Percentiles rank a stretch among this genome's conserved stretches.
Evolutionary conservation across 2,329 filamentous ascomycete species (phyloP).

Genomic region (Lachnellula arida): DNA sequence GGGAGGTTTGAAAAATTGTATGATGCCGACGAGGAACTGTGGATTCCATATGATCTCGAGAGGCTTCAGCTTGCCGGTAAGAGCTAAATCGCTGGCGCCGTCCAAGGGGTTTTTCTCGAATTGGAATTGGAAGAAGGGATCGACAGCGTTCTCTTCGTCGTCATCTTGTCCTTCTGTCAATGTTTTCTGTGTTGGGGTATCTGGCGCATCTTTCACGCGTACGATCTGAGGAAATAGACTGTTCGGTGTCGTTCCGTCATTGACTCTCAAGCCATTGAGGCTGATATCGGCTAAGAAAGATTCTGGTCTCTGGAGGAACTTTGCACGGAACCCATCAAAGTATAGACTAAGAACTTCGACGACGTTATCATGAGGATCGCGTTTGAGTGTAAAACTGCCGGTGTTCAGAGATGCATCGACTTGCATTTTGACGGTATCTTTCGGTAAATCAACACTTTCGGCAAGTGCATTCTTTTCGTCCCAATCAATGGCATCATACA

Average conservation of each 20-base stretch:
- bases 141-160: constrained; percentile 43
- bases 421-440: constrained; percentile 89
- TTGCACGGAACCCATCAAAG: constrained; percentile 92
- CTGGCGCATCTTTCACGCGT: constrained; percentile 81
- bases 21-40: constrained; percentile 82
- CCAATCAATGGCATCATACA: constrained; percentile 98
- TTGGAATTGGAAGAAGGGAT: constrained; percentile 87
- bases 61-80: constrained; percentile 88
- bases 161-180: constrained; percentile 35
- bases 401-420: constrained; percentile 90
- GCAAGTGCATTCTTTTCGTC: constrained; percentile 90
- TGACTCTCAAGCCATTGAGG: constrained; percentile 87
- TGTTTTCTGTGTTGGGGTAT: constrained; percentile 37
- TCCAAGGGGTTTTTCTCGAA: constrained; percentile 95
- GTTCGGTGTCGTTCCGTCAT: constrained; percentile 89
- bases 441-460: constrained; percentile 82
- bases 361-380: constrained; percentile 71
- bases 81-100: constrained; percentile 81
- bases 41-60: constrained; percentile 98
- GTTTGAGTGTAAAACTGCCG: constrained; percentile 90
- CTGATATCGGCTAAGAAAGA: constrained; percentile 85
- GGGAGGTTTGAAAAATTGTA: constrained; percentile 93
- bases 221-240: constrained; percentile 94
- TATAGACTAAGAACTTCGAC: constrained; percentile 84
- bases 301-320: constrained; percentile 83